Evolutionary conservation across 768 basidiomycete species (phyloP), one percentile per base, ranked within the genome.

Genomic region (Crassisporium funariophilum): DNA sequence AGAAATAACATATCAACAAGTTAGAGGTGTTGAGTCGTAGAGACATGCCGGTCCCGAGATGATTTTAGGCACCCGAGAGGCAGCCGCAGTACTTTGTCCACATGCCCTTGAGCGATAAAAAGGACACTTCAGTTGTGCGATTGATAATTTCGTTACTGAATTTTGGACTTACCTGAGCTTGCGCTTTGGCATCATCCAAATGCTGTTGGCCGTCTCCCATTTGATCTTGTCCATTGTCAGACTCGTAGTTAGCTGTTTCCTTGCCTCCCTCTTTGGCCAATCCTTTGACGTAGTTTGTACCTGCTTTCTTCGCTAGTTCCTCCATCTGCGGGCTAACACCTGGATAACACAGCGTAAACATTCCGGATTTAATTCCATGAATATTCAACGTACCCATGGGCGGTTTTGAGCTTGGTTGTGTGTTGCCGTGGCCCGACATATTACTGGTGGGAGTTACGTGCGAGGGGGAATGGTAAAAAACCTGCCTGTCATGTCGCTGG

Each of bases 11-110:
- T 9, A 15, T 6, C 4, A 17, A 38, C 19, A 38, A 19, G 12
- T n/a, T 17, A 19, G 36, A 4, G 11, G 12, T 17, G 5, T 15
- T 2, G 16, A 38, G 36, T 38, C 12, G 9, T 7, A 16, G 17
- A n/a, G 21, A 8, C 11, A 17, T 19, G 19, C 5, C 2, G 12
- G 21, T 17, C 1, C 17, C 36, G 19, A 38, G 16, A 12, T 17
- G 36, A 15, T 5, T n/a, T 41, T 35, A 35, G 25, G 42, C 54
- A 27, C 50, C 52, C 22, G 50, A 39, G 39, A 62, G 53, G 48
- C 60, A 62, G 16, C 61, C 56, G 27, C 62, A 65, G 23, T 60
- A 62, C 44, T 62, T 63, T 22, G 60, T 50, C 61, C 61, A 63
- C 39, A 63, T 19, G 9, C 61, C 59, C 61, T 64, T 31, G 9